Conservation (phyloP, 805 yeast species). For the Kuraishia ogatae region DNA sequence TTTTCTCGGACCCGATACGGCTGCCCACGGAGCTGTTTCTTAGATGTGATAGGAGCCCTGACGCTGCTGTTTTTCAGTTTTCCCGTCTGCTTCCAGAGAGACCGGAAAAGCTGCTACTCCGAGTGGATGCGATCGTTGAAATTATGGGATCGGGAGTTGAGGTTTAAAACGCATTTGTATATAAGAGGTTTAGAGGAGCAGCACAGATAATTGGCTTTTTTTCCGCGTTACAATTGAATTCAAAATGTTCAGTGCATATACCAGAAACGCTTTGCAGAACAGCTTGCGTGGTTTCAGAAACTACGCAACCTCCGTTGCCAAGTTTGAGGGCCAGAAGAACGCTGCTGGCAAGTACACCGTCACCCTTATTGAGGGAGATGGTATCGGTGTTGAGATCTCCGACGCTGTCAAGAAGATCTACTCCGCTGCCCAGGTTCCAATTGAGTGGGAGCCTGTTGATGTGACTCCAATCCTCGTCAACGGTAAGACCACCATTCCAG, state of each 20-base stretch:
- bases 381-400: slow-evolving; percentile 95
- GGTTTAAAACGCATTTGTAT: not conserved
- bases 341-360: slow-evolving; percentile 85
- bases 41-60: not conserved
- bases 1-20: not conserved
- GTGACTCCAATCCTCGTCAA: slow-evolving; percentile 89
- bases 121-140: not conserved
- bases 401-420: slow-evolving; percentile 89
- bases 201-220: not conserved
- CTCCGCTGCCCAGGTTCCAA: slow-evolving; percentile 90
- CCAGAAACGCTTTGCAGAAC: slow-evolving; percentile 1
- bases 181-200: not conserved
- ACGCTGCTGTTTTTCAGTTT: not conserved
- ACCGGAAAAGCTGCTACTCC: not conserved
- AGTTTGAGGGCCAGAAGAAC: slow-evolving; percentile 55
- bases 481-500: slow-evolving; percentile 91
- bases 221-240: not conserved
- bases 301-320: slow-evolving; percentile 42
- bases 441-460: slow-evolving; percentile 95
- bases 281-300: slow-evolving; percentile 1
- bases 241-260: slow-evolving; percentile 4
- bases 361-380: slow-evolving; percentile 97
- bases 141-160: not conserved
- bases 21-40: not conserved
- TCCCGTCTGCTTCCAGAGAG: not conserved